Conservation (phyloP, 352 stramenopile genomes). For the Phytophthora hibernalis region DNA sequence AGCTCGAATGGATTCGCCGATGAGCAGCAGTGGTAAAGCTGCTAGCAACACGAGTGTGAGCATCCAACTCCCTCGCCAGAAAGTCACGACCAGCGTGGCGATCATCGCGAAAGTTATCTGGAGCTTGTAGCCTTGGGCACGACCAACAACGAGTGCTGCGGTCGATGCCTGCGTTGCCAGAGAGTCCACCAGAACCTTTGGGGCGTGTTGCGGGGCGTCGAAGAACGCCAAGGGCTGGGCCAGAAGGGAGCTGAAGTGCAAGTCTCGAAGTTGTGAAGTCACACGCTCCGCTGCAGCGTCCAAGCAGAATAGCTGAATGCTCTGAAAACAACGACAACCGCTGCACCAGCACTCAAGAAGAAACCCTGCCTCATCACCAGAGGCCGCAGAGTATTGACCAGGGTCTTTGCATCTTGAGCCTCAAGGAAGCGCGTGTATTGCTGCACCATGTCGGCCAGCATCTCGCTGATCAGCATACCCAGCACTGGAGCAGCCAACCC, state of each 20-base stretch:
- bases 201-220: slow-evolving; percentile 57
- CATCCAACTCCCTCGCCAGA: slow-evolving; percentile 63
- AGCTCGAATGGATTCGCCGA: slow-evolving; percentile 44
- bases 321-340: slow-evolving; percentile 40
- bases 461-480: slow-evolving; percentile 42
- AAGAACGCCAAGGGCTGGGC: slow-evolving; percentile 75
- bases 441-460: slow-evolving; percentile 43
- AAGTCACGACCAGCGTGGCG: slow-evolving; percentile 42
- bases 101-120: slow-evolving; percentile 48
- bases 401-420: slow-evolving; percentile 21
- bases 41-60: slow-evolving; percentile 65
- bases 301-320: slow-evolving; percentile 51
- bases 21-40: slow-evolving; percentile 66
- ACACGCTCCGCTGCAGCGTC: slow-evolving; percentile 63
- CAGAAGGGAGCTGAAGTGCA: slow-evolving; percentile 59
- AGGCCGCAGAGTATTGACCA: slow-evolving; percentile 15
- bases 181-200: slow-evolving; percentile 59
- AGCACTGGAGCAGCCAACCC: slow-evolving; percentile 44
- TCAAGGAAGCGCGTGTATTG: slow-evolving; percentile 39
- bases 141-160: slow-evolving; percentile 48
- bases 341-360: slow-evolving; percentile 40
- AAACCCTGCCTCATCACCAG: slow-evolving; percentile 33
- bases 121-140: slow-evolving; percentile 56
- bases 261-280: slow-evolving; percentile 47
- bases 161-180: slow-evolving; percentile 59